Conservation (phyloP, 148 eudicot genomes). For the Rhododendron molle region DNA sequence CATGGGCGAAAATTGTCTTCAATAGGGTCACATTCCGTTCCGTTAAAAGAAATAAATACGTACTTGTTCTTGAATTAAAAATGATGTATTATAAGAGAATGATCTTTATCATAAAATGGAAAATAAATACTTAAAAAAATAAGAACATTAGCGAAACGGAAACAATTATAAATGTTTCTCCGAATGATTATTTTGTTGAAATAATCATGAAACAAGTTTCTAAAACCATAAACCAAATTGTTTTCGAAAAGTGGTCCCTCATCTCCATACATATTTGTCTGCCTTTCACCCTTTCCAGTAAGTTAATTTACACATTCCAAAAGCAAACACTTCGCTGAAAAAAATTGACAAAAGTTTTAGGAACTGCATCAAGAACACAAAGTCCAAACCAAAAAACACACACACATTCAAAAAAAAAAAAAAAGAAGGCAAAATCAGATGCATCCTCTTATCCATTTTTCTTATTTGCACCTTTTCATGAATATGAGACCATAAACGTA, state of each 20-base stretch:
- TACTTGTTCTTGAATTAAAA: no score
- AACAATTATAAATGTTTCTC: not conserved
- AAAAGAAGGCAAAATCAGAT: not conserved
- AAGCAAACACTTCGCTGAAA: not conserved
- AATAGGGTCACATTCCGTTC: not conserved
- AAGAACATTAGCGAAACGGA: no score
- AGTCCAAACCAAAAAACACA: not conserved
- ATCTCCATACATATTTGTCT: not conserved
- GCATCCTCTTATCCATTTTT: no score
- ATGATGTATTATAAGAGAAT: no score
- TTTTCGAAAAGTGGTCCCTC: not conserved
- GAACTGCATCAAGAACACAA: not conserved
- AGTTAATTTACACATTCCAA: not conserved
- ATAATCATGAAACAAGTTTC: not conserved
- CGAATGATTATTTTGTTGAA: not conserved
- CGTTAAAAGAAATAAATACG: no score
- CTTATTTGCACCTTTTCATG: not conserved
- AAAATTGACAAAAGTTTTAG: not conserved
- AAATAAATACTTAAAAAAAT: no score
- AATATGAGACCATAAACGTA: not conserved
- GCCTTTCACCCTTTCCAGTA: not conserved
- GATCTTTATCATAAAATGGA: accelerated
- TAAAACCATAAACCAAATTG: not conserved
- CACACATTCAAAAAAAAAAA: no score
- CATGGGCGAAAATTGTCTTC: not conserved